phyloP scores from a whole-genome alignment of 768 basidiomycete genomes.

The Mrakia frigida region DNA sequence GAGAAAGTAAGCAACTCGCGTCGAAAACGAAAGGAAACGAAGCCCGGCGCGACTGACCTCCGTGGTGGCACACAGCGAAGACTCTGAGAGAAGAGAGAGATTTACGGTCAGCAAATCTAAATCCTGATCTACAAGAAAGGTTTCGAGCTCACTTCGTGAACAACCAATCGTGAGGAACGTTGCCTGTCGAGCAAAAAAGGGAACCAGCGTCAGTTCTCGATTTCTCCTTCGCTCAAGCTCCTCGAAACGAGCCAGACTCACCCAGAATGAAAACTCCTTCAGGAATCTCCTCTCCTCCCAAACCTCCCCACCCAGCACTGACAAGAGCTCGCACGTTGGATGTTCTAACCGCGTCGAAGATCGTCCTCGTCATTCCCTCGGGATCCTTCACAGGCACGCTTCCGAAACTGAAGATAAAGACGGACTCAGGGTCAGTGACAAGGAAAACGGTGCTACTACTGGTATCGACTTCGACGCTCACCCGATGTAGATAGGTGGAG shows the following conservation, averaged over 20 bases:
- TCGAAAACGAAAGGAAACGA: background rate
- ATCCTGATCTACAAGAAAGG: too few species aligned
- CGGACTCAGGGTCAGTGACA: too few species aligned
- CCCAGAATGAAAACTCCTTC: conserved; percentile 54
- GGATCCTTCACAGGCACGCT: conserved; percentile 60
- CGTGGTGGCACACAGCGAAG: conserved; percentile 58
- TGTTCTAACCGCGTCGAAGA: conserved; percentile 56
- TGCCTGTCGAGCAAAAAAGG: conserved; percentile 39
- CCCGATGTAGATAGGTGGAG: conserved; percentile 59
- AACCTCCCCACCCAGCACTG: conserved; percentile 64
- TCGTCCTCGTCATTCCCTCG: conserved; percentile 52
- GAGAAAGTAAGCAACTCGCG: background rate
- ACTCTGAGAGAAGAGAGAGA: conserved; percentile 42
- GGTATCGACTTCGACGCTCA: too few species aligned
- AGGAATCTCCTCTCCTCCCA: conserved; percentile 55
- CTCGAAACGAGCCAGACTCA: background rate
- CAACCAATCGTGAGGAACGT: conserved; percentile 66
- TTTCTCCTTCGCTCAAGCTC: background rate
- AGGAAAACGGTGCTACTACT: too few species aligned
- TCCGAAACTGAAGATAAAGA: conserved; percentile 49
- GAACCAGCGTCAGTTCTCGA: background rate
- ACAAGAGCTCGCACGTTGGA: conserved; percentile 59
- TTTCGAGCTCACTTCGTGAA: conserved; percentile 47
- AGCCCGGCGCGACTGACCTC: conserved; percentile 35
- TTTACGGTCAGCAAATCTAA: too few species aligned